Evolutionary conservation across 495 filamentous ascomycete genomes (phyloP).

Genomic region (Aspergillus nanangensis): DNA sequence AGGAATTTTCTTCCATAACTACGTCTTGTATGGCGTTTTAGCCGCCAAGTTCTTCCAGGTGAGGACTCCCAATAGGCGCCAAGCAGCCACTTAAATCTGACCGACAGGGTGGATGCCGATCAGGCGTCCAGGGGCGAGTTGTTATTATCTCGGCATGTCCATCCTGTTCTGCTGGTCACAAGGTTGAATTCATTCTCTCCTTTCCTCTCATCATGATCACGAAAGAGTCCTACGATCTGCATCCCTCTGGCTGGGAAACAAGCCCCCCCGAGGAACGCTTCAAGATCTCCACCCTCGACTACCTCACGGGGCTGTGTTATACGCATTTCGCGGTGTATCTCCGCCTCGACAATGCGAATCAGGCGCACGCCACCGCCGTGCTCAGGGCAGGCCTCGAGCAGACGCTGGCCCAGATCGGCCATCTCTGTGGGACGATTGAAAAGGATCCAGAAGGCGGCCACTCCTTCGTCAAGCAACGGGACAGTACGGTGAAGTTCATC

Average conservation of each 20-base stretch:
- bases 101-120: no score
- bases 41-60: no score
- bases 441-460: constrained; percentile 24
- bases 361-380: constrained; percentile 12
- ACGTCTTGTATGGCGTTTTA: no score
- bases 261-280: constrained; percentile 12
- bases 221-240: constrained; percentile 2
- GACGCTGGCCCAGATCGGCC: constrained; percentile 35
- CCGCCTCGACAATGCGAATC: constrained; percentile 25
- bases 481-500: constrained; percentile 33
- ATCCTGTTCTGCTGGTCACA: no score
- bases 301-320: constrained; percentile 8
- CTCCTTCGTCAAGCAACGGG: constrained; percentile 34
- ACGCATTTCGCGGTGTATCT: constrained; percentile 31
- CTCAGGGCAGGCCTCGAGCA: constrained; percentile 29
- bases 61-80: no score
- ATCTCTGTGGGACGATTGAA: constrained; percentile 39
- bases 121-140: no score
- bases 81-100: no score
- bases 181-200: no score
- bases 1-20: no score
- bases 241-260: constrained; percentile 13
- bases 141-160: no score
- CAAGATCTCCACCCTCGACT: constrained; percentile 16
- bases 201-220: no score